A percentile compares a stretch with the other conserved stretches of the same genome.
Conservation (phyloP, 345 rosid genomes). For the Camelina hispida region DNA sequence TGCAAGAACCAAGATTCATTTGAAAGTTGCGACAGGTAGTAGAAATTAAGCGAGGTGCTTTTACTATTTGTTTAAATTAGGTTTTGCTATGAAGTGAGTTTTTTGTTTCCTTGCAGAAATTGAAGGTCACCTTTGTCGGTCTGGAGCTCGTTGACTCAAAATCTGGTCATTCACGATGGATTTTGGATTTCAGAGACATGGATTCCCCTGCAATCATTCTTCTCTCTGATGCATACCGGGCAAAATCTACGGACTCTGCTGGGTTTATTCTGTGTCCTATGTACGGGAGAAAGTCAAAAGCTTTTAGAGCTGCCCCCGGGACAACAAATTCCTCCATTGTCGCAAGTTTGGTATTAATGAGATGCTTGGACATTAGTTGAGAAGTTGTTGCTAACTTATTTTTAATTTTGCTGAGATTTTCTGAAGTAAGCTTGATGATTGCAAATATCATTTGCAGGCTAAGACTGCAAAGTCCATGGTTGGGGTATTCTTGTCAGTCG, state of each 20-base stretch:
- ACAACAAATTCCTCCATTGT: constrained; percentile 80
- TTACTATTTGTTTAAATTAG: not conserved
- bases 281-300: constrained; percentile 97
- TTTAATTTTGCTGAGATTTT: constrained; percentile 2
- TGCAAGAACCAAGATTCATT: constrained; percentile 10
- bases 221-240: constrained; percentile 73
- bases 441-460: constrained; percentile 57
- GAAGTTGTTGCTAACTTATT: constrained; percentile 15
- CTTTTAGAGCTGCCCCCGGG: constrained; percentile 96
- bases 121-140: constrained; percentile 88
- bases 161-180: constrained; percentile 88
- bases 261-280: constrained; percentile 90
- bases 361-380: constrained; percentile 30
- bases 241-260: constrained; percentile 65
- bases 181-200: constrained; percentile 98
- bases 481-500: constrained; percentile 76
- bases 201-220: constrained; percentile 79
- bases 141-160: constrained; percentile 79
- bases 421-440: constrained; percentile 29
- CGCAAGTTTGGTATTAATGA: constrained; percentile 67
- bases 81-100: not conserved
- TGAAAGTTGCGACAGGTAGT: constrained; percentile 14
- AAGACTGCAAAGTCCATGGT: constrained; percentile 88
- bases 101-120: constrained; percentile 57
- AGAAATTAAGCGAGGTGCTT: not conserved